Evolutionary conservation across 371 early-diverging fungal genomes (phyloP).

Genomic region (Syncephalastrum contaminatum): DNA sequence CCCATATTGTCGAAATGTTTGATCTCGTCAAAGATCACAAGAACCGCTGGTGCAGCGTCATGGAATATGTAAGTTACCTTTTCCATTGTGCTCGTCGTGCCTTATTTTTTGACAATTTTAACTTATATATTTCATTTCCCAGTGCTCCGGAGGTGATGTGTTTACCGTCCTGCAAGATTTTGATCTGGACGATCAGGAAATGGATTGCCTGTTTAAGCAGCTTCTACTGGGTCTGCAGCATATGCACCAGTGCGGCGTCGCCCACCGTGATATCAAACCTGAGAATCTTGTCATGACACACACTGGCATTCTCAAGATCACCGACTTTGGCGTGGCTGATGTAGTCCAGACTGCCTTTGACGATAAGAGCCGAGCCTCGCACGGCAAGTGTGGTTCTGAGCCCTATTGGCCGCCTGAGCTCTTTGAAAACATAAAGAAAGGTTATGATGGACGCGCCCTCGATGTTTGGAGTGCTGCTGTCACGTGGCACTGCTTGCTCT

Average conservation of each 20-base stretch:
- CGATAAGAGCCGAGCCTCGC: constrained; percentile 11
- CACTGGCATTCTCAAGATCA: constrained; percentile 58
- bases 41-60: constrained; percentile 35
- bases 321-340: constrained; percentile 73
- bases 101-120: too few relatives aligned
- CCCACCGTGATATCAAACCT: constrained; percentile 80
- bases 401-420: constrained; percentile 36
- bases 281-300: constrained; percentile 63
- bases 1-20: constrained; percentile 34
- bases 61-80: constrained; percentile 40
- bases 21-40: constrained; percentile 27
- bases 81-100: too few relatives aligned
- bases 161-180: constrained; percentile 29
- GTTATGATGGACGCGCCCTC: constrained; percentile 28
- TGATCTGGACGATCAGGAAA: constrained; percentile 22
- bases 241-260: constrained; percentile 68
- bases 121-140: neutral
- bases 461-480: constrained; percentile 38
- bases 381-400: constrained; percentile 29
- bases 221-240: constrained; percentile 69
- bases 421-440: constrained; percentile 7
- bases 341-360: constrained; percentile 37
- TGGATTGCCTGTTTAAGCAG: constrained; percentile 53
- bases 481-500: constrained; percentile 30
- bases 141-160: constrained; percentile 45